These are phyloP conservation scores for Prunus kanzakura DNA, from an alignment of 306 rosid genomes.

Conservation along the genomic window DNA sequence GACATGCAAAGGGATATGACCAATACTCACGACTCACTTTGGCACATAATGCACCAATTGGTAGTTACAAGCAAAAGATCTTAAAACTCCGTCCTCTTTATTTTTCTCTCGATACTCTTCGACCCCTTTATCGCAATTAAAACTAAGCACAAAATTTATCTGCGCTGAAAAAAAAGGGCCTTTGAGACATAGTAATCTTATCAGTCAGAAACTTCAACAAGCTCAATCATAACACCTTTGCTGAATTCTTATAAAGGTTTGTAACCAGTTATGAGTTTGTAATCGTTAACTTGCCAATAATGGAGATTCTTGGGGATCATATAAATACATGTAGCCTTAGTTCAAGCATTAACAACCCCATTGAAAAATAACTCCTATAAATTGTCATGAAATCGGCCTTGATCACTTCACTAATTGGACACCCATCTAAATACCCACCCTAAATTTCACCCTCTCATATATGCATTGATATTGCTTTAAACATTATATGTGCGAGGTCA, in stretches of 20 bases:
- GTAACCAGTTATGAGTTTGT: neutral
- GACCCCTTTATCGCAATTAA: neutral
- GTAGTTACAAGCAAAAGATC: neutral
- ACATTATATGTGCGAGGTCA: neutral
- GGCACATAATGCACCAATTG: neutral
- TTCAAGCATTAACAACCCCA: neutral
- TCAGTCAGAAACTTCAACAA: neutral
- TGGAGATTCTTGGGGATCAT: neutral
- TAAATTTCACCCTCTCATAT: neutral
- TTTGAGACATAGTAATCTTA: neutral
- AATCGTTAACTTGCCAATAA: neutral
- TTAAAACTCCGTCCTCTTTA: neutral
- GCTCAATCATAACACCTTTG: neutral
- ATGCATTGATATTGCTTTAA: neutral
- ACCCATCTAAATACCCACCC: neutral
- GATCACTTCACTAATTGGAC: neutral
- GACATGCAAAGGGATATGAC: neutral
- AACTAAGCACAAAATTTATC: neutral
- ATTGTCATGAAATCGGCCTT: neutral
- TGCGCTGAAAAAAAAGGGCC: neutral
- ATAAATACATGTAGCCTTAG: neutral
- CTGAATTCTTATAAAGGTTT: neutral
- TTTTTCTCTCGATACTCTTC: neutral
- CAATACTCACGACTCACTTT: neutral
- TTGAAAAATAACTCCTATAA: neutral